A percentile compares a stretch with the other conserved stretches of the same genome.
These are phyloP conservation scores for Russula dissimulans DNA, from an alignment of 768 basidiomycete species.

Conservation along the genomic window DNA sequence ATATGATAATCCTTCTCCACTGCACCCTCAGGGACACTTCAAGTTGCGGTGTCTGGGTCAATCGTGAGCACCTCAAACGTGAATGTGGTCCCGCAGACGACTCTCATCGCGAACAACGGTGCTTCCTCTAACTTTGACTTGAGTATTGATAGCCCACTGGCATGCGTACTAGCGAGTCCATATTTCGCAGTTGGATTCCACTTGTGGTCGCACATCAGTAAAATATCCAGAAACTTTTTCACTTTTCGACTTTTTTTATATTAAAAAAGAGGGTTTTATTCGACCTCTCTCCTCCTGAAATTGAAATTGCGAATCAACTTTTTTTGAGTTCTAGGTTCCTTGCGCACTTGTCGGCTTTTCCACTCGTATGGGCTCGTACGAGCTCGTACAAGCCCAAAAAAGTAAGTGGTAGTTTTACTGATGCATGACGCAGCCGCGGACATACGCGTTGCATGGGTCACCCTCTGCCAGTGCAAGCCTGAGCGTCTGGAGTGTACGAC, in stretches of 20 bases:
- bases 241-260: no score
- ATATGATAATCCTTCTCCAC: slow-evolving; percentile 45
- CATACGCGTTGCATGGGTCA: slow-evolving; percentile 38
- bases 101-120: slow-evolving; percentile 58
- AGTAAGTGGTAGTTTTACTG: no score
- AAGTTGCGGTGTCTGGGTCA: slow-evolving; percentile 38
- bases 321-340: no score
- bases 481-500: slow-evolving; percentile 26
- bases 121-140: slow-evolving; percentile 49
- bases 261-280: no score
- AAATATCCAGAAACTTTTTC: no score
- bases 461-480: slow-evolving; percentile 40
- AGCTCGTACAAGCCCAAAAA: no score
- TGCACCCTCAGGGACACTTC: slow-evolving; percentile 36
- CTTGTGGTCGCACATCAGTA: slow-evolving; percentile 1
- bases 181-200: slow-evolving; percentile 67
- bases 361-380: no score
- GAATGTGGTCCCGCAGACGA: slow-evolving; percentile 63
- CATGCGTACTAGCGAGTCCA: slow-evolving; percentile 40
- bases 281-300: no score
- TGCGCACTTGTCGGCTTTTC: no score
- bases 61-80: slow-evolving; percentile 63
- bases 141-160: slow-evolving; percentile 31
- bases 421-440: slow-evolving; percentile 28
- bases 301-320: no score